Conservation (phyloP, 2,329 filamentous ascomycete genomes). For the Diaporthe caulivora region DNA sequence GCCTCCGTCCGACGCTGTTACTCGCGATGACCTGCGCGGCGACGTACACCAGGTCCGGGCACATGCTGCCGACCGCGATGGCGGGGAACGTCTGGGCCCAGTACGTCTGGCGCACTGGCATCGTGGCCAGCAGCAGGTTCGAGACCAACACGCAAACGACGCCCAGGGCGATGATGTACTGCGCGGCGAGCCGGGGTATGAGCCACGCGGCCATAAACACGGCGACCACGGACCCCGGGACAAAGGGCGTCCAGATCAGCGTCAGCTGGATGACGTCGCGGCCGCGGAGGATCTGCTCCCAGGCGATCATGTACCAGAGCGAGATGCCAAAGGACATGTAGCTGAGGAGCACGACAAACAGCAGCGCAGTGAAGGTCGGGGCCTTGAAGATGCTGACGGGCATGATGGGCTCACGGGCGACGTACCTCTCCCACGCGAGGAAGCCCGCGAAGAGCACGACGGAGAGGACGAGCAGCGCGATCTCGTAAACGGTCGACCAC, state of each 20-base stretch:
- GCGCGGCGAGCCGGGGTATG: slow-evolving; percentile 59
- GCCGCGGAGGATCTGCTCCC: slow-evolving; percentile 58
- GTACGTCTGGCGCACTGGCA: slow-evolving; percentile 58
- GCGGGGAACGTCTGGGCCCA: slow-evolving; percentile 59
- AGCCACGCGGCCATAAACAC: slow-evolving; percentile 59
- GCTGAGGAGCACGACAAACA: slow-evolving; percentile 57
- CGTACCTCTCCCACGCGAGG: slow-evolving; percentile 57
- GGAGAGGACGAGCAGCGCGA: slow-evolving; percentile 53
- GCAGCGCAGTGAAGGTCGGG: slow-evolving; percentile 57
- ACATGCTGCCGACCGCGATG: slow-evolving; percentile 49
- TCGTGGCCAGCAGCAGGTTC: slow-evolving; percentile 55
- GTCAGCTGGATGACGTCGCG: slow-evolving; percentile 55
- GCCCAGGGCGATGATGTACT: slow-evolving; percentile 62
- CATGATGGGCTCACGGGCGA: slow-evolving; percentile 57
- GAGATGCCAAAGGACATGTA: slow-evolving; percentile 63
- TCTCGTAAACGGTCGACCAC: slow-evolving; percentile 57
- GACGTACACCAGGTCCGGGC: slow-evolving; percentile 63
- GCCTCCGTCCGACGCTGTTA: slow-evolving; percentile 59
- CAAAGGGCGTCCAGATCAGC: slow-evolving; percentile 56
- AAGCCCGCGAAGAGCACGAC: slow-evolving; percentile 47
- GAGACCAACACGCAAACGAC: slow-evolving; percentile 47
- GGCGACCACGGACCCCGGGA: slow-evolving; percentile 52
- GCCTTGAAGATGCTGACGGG: slow-evolving; percentile 59
- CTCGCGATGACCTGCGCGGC: slow-evolving; percentile 67
- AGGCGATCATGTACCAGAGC: slow-evolving; percentile 62